Base-by-base conservation (phyloP, 1,284 basidiomycete genomes). In the Clitocybe nebularis region DNA sequence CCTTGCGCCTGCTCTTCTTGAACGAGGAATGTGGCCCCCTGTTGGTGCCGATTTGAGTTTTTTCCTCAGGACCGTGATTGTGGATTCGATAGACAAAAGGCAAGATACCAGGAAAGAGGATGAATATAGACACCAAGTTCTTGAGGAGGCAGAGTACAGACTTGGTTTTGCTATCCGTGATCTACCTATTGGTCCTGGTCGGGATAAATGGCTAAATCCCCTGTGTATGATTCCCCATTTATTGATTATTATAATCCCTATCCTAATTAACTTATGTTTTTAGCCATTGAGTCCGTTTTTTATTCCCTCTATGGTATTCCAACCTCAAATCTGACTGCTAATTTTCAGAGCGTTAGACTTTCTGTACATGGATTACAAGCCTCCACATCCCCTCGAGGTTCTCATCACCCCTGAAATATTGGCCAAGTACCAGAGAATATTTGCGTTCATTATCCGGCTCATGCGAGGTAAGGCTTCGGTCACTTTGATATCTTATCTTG, bases 341-440 rank as follows among this genome's bases (percentile, higher is more conserved):
- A 29, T 22, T n/a, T 14, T 11, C 29, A 86, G 87, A 61, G 89
- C 91, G 5, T 63, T 93, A 28, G 91, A 93, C 61, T 94, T 93
- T 54, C 63, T 94, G 11, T 89, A 89, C 57, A 80, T 93, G 66
- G 81, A 89, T 47, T 94, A 93, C 62, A 84, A 84, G 50, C 81
- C 89, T 9, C 88, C 89, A 1, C 69, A 72, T 16, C 77, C 88
- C 0, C 66, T 93, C 26, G 75, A 81, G 35, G 70, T 81, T 6
- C 58, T 93, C 5, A 81, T 94, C 23, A 79, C 87, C 0, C 66
- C 74, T 0, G 69, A 75, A 1, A 74, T 87, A 25, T 63, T 92
- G 25, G 81, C 77, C n/a, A 93, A 92, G 60, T 93, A 93, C 57
- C 88, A 92, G 52, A 68, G 83, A 20, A 68, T 92, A 43, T 90